A percentile compares a stretch with the other conserved stretches of the same genome.
Evolutionary conservation across 2,329 filamentous ascomycete species (phyloP).

Genomic region (Ophiostoma fasciatum): DNA sequence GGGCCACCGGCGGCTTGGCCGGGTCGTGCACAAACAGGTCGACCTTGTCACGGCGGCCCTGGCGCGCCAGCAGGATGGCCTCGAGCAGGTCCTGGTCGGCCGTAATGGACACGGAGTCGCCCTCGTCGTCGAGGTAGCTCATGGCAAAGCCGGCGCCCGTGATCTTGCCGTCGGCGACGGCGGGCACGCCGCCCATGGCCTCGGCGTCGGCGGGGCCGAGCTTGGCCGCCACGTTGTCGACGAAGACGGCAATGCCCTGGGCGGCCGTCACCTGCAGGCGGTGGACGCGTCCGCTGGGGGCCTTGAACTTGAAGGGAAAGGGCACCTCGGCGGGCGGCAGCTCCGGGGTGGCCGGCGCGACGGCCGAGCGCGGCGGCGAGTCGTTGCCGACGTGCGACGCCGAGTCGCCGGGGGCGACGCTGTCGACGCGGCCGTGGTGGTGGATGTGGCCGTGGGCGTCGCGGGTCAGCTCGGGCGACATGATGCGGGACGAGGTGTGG

Average conservation of each 20-base stretch:
- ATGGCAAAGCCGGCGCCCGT: constrained; percentile 74
- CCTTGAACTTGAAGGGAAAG: constrained; percentile 99
- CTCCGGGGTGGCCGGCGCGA: constrained; percentile 32
- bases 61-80: constrained; percentile 70
- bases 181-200: constrained; percentile 65
- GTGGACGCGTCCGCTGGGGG: constrained; percentile 86
- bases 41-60: constrained; percentile 73
- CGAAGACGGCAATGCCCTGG: constrained; percentile 66
- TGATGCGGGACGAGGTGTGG: constrained; percentile 55
- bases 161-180: constrained; percentile 66
- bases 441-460: constrained; percentile 37
- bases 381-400: constrained; percentile 82
- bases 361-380: constrained; percentile 52
- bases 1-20: constrained; percentile 64
- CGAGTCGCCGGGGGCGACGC: constrained; percentile 83
- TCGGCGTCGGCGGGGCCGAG: constrained; percentile 63
- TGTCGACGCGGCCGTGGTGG: constrained; percentile 43
- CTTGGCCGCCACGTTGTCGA: constrained; percentile 66
- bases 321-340: constrained; percentile 55
- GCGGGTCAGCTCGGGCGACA: constrained; percentile 53
- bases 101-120: constrained; percentile 92
- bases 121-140: constrained; percentile 93
- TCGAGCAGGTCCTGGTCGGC: constrained; percentile 88
- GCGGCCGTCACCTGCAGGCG: constrained; percentile 72
- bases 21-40: constrained; percentile 95